These are phyloP conservation scores for Ricinus communis DNA, from an alignment of 345 rosid genomes.

Conservation along the genomic window DNA sequence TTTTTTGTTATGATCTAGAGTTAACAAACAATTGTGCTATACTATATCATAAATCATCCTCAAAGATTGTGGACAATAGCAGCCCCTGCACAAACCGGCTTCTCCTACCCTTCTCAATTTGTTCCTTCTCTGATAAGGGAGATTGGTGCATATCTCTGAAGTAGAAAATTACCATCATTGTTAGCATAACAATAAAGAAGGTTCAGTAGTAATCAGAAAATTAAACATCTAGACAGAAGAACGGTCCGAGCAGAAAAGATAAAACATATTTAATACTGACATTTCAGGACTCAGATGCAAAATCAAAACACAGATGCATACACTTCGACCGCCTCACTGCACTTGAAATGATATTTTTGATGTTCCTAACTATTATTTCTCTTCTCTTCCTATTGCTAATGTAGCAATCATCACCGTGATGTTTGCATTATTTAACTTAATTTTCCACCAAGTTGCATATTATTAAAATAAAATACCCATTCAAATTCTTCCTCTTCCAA, in stretches of 20 bases:
- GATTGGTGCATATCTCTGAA: slow-evolving; percentile 38
- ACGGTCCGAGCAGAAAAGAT: neutral
- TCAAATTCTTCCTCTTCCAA: neutral
- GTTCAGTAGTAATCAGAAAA: neutral
- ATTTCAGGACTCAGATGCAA: neutral
- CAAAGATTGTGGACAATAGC: slow-evolving; percentile 55
- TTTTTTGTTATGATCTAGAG: neutral
- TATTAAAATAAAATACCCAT: too few species aligned
- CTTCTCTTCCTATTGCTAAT: too few species aligned
- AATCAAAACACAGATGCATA: neutral
- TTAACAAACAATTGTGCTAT: slow-evolving; percentile 8
- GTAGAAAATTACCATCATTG: neutral
- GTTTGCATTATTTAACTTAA: too few species aligned
- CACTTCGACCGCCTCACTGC: neutral
- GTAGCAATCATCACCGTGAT: too few species aligned
- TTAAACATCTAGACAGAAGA: neutral
- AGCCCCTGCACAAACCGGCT: slow-evolving; percentile 68
- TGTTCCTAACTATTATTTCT: too few species aligned
- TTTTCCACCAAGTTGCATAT: too few species aligned
- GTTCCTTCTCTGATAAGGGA: slow-evolving; percentile 48
- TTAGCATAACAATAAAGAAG: neutral
- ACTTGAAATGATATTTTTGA: neutral
- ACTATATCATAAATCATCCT: slow-evolving; percentile 31
- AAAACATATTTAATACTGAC: neutral
- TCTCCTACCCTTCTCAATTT: slow-evolving; percentile 57